A percentile compares a stretch with the other conserved stretches of the same genome.
Evolutionary conservation across 2,329 filamentous ascomycete species (phyloP).

Genomic region (Talaromyces sp.): DNA sequence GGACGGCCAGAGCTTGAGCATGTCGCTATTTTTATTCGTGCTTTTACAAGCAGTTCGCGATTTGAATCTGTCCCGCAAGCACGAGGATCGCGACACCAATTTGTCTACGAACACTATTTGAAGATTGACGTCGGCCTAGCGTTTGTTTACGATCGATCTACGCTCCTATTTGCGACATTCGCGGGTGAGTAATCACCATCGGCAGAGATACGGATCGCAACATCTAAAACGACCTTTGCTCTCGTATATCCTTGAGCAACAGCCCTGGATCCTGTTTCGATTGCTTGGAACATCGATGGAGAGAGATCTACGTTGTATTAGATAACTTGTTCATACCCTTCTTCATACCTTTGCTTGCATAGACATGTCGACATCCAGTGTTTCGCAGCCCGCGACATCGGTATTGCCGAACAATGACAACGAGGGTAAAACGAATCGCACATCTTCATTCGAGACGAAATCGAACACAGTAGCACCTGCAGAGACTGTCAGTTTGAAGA

Average conservation of each 20-base stretch:
- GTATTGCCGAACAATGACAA: slow-evolving; percentile 2
- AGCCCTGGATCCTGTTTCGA: neutral
- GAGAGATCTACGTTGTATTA: neutral
- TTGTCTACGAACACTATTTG: neutral
- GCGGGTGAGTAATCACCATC: neutral
- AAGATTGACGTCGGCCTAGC: neutral
- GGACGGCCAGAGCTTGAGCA: neutral
- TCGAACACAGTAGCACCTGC: neutral
- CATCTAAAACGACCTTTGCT: neutral
- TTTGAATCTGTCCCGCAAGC: neutral
- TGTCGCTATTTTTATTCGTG: neutral
- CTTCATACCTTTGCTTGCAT: neutral
- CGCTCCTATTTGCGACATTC: neutral
- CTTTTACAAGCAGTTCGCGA: neutral
- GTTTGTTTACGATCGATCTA: neutral
- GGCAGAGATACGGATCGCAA: neutral
- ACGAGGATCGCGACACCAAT: neutral
- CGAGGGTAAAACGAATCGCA: neutral
- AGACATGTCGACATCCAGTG: slow-evolving; percentile 14
- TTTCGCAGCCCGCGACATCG: slow-evolving; percentile 10
- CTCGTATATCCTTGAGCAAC: neutral
- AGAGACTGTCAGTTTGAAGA: neutral
- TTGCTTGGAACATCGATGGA: neutral
- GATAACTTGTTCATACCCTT: neutral
- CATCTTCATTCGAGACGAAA: neutral